Evolutionary conservation across 257 asterid species (phyloP).

Genomic region (Petunia secreta): DNA sequence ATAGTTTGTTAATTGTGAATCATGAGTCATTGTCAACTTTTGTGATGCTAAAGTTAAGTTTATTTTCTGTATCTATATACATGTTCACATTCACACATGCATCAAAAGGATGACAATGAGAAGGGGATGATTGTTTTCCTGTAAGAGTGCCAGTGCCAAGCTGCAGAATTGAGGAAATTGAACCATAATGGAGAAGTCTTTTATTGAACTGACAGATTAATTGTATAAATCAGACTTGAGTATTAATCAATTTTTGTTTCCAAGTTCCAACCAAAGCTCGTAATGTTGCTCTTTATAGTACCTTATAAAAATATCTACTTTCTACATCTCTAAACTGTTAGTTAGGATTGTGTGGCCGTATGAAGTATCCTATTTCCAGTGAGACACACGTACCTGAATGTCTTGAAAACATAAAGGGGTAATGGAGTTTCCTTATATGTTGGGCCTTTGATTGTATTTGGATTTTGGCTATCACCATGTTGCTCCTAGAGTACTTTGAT

Average conservation of each 20-base stretch:
- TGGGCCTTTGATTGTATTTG: constrained; percentile 13
- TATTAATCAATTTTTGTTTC: background rate
- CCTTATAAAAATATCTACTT: too few relatives aligned
- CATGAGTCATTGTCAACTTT: constrained; percentile 5
- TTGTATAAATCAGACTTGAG: background rate
- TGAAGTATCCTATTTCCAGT: too few relatives aligned
- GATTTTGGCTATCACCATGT: constrained; percentile 11
- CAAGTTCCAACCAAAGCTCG: background rate
- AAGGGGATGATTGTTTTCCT: background rate
- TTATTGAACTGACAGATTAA: background rate
- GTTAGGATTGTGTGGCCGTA: too few relatives aligned
- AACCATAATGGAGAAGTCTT: background rate
- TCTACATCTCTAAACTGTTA: too few relatives aligned
- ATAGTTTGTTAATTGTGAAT: constrained; percentile 19
- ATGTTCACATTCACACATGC: constrained; percentile 23
- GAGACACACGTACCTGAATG: too few relatives aligned
- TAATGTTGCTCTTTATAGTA: background rate
- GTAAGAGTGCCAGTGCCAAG: background rate
- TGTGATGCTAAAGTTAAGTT: background rate
- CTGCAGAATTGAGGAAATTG: constrained; percentile 3
- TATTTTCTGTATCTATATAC: background rate
- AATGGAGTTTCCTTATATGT: constrained; percentile 3
- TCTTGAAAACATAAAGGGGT: background rate
- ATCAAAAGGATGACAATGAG: background rate
- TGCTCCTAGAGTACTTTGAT: constrained; percentile 7